phyloP scores from a whole-genome alignment of 1,284 basidiomycete genomes.

The Cystobasidium slooffiae region DNA sequence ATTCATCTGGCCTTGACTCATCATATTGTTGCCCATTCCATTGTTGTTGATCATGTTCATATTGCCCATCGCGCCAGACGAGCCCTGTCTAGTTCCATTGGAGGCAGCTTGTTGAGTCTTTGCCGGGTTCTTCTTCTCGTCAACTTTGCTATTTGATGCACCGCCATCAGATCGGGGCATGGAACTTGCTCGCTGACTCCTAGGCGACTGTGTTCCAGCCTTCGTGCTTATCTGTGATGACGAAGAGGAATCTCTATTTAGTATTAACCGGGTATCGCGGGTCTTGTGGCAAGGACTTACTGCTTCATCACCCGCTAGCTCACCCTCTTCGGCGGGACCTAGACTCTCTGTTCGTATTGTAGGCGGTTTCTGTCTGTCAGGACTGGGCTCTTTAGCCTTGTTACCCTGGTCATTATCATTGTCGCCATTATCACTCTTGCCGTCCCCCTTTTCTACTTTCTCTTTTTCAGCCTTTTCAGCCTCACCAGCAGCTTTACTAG shows the following conservation, averaged over 20 bases:
- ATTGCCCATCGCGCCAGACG: constrained; percentile 59
- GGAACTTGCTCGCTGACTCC: constrained; percentile 11
- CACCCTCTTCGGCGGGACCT: constrained; percentile 41
- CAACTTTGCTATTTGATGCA: constrained; percentile 67
- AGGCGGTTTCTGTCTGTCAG: constrained; percentile 13
- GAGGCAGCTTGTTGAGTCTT: constrained; percentile 71
- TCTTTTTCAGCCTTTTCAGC: constrained; percentile 51
- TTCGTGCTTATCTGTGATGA: constrained; percentile 51
- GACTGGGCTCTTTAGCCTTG: not conserved
- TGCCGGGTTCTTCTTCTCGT: constrained; percentile 65
- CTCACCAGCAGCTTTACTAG: constrained; percentile 68
- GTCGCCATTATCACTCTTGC: not conserved
- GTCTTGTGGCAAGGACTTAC: constrained; percentile 9
- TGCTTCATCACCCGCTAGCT: constrained; percentile 44
- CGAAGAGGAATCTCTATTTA: constrained; percentile 14
- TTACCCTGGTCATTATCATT: not conserved
- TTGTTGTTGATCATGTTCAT: constrained; percentile 27
- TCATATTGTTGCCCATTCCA: constrained; percentile 36
- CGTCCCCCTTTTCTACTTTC: constrained; percentile 2
- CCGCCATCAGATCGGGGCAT: constrained; percentile 18
- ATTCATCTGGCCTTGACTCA: constrained; percentile 34
- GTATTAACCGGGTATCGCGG: not conserved
- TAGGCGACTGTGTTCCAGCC: constrained; percentile 12
- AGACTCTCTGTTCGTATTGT: constrained; percentile 44
- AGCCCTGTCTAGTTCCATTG: constrained; percentile 53